Evolutionary conservation across 495 filamentous ascomycete genomes (phyloP).

Genomic region (Penicillium lividum): DNA sequence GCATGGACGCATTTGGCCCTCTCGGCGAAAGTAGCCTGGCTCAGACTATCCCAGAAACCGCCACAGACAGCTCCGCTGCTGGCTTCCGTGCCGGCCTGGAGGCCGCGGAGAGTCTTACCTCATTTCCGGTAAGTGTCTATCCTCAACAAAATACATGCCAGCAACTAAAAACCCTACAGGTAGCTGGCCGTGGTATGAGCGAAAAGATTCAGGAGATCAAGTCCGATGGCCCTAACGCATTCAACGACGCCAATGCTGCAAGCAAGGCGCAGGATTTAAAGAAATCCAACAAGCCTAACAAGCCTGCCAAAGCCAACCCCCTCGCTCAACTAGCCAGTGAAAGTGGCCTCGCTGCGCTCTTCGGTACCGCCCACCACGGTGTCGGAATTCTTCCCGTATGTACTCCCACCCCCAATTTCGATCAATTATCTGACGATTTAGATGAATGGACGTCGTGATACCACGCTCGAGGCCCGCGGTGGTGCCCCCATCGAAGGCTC

Average conservation of each 20-base stretch:
- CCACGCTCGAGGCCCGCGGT: slow-evolving; percentile 14
- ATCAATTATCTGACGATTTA: slow-evolving; percentile 12
- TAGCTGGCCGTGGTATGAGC: not conserved
- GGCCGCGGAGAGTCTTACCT: not conserved
- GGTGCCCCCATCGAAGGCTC: slow-evolving; percentile 26
- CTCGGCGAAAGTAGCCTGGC: slow-evolving; percentile 15
- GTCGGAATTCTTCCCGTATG: slow-evolving; percentile 27
- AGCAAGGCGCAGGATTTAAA: not conserved
- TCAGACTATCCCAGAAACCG: not conserved
- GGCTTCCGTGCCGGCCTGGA: not conserved
- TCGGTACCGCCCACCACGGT: slow-evolving; percentile 25
- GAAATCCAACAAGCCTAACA: slow-evolving; percentile 5
- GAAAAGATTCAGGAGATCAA: not conserved
- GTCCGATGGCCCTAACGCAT: not conserved
- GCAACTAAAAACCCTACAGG: not conserved
- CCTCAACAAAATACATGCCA: not conserved
- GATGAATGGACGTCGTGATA: slow-evolving; percentile 25
- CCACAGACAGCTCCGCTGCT: not conserved
- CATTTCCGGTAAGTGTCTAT: not conserved
- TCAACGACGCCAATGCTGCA: not conserved
- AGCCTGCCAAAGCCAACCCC: slow-evolving; percentile 5
- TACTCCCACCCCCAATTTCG: not conserved
- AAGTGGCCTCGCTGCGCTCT: slow-evolving; percentile 21
- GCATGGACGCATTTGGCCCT: not conserved
- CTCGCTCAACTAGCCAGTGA: slow-evolving; percentile 16